Conservation (phyloP, 2,329 filamentous ascomycete genomes). For the Pseudopithomyces chartarum region DNA sequence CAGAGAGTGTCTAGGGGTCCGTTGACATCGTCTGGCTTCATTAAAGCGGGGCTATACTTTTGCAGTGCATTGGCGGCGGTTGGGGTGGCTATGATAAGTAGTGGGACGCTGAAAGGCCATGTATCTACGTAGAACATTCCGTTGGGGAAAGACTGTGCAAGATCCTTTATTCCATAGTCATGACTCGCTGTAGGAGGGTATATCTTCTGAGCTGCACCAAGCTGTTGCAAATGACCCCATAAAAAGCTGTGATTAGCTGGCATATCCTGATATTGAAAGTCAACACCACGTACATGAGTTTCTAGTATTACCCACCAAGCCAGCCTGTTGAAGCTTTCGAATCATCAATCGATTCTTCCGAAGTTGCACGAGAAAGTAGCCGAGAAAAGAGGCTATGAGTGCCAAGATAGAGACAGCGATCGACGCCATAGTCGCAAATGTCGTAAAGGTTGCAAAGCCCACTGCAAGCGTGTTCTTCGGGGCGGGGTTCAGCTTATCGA, state of each 20-base stretch:
- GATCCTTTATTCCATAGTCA: background rate
- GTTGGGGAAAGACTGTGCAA: background rate
- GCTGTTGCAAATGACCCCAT: slow-evolving; percentile 2
- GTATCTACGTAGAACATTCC: slow-evolving; percentile 2
- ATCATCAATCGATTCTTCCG: slow-evolving; percentile 1
- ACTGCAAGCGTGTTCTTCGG: too few relatives aligned
- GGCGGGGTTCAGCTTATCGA: too few relatives aligned
- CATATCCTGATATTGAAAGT: slow-evolving; percentile 1
- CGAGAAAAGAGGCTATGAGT: background rate
- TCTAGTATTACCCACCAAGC: background rate
- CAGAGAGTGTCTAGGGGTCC: slow-evolving; percentile 2
- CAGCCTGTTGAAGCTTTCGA: slow-evolving; percentile 1
- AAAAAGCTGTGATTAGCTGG: background rate
- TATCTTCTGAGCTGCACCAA: background rate
- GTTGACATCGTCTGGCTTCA: slow-evolving; percentile 9
- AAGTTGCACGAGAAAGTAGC: background rate
- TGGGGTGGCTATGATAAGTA: background rate
- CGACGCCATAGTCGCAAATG: background rate
- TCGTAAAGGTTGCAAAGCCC: too few relatives aligned
- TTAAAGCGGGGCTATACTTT: background rate
- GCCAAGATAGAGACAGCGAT: background rate
- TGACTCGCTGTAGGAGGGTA: background rate
- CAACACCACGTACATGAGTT: background rate
- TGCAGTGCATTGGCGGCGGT: slow-evolving; percentile 4
- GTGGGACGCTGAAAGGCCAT: slow-evolving; percentile 2